Evolutionary conservation across 192 early-diverging fungal genomes (phyloP), one percentile per base, ranked within the genome.

Genomic region (Coemansia reversa): DNA sequence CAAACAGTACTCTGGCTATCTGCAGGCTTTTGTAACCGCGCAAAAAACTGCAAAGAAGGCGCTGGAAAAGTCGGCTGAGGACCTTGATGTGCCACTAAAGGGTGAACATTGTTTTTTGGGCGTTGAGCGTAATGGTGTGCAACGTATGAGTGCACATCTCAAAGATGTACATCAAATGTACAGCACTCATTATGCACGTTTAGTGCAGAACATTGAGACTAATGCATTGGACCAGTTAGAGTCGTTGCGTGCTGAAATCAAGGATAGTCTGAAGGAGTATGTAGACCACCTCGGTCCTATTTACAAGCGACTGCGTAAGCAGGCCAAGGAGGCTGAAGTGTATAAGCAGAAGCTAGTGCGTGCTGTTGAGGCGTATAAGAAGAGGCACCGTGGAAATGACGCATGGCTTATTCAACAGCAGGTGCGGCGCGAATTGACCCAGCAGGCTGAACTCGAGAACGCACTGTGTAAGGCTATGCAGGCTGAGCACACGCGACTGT

Each of bases 381-480:
- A 63, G 55, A 58, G 54, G 45, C 64, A 67, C 50, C 45, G 51
- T 18, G 61, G 49, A 8, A 55, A 65, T 28, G 75, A 77, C 35
- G 75, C 69, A 4, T 77, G 75, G 75, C 62, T 77, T 49, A 35
- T 55, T 3, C 75, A 68, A 62, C 75, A 77, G 66, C 57, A 71
- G 53, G 58, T 77, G 14, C 67, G 75, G 7, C 68, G 75, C 30
- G 75, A 77, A 62, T 62, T 77, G 58, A 52, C 62, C 16, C 53
- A 63, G 20, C 75, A 77, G 59, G 75, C 75, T 1, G 75, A 68
- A 53, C 49, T 71, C 4, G 75, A 77, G 33, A 77, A 77, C 58
- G 56, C 75, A 20, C 54, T 77, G 35, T 64, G 55, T 58, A 65
- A 52, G 49, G 75, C 69, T 9, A 65, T 77, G 58, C 75, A 70